A percentile compares a stretch with the other conserved stretches of the same genome.
phyloP scores from a whole-genome alignment of 2,329 filamentous ascomycete species.

The Exophiala calicioides region DNA sequence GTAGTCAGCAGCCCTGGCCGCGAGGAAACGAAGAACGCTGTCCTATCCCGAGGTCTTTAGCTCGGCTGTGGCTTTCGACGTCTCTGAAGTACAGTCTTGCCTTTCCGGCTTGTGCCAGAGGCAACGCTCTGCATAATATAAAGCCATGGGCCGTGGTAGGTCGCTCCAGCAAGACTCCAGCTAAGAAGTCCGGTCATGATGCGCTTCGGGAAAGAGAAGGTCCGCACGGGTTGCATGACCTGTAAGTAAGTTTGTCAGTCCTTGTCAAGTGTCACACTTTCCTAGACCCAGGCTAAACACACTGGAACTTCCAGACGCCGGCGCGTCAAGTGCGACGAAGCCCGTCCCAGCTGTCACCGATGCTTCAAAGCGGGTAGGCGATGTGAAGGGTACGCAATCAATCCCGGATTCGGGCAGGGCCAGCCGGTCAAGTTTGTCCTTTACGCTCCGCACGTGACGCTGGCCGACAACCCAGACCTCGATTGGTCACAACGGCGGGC shows the following conservation, averaged over 20 bases:
- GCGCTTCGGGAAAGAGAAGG: slow-evolving; percentile 25
- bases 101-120: too few species aligned
- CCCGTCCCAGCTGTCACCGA: slow-evolving; percentile 30
- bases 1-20: too few species aligned
- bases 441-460: slow-evolving; percentile 12
- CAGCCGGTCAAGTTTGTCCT: slow-evolving; percentile 19
- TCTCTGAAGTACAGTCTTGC: too few species aligned
- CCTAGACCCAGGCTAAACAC: neutral
- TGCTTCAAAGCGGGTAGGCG: slow-evolving; percentile 34
- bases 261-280: neutral
- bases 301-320: slow-evolving; percentile 9
- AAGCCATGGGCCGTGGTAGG: too few species aligned
- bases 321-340: slow-evolving; percentile 36
- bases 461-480: slow-evolving; percentile 17
- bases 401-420: slow-evolving; percentile 3
- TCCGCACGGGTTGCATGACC: slow-evolving; percentile 24
- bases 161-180: too few species aligned
- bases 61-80: too few species aligned
- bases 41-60: too few species aligned
- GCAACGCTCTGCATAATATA: too few species aligned
- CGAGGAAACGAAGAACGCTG: too few species aligned
- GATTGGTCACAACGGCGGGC: slow-evolving; percentile 31
- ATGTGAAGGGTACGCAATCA: slow-evolving; percentile 33
- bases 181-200: slow-evolving; percentile 17
- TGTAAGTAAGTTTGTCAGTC: slow-evolving; percentile 27